Percentiles rank a stretch among this genome's conserved stretches.
Evolutionary conservation across 2,329 filamentous ascomycete species (phyloP).

Genomic region (Apiospora koreana): DNA sequence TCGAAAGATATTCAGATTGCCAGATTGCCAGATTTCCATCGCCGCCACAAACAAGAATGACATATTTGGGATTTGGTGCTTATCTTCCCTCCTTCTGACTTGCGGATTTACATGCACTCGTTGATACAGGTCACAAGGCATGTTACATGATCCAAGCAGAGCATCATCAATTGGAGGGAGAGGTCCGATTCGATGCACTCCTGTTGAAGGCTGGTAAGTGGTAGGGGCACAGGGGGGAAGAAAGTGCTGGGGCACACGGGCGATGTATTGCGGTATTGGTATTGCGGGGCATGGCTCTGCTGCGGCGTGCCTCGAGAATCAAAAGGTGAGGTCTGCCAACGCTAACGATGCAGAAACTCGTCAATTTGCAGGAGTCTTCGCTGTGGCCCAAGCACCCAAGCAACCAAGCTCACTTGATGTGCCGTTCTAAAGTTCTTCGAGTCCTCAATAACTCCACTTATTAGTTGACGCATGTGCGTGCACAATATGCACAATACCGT

Average conservation of each 20-base stretch:
- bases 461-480: neutral
- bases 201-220: neutral
- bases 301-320: slow-evolving; percentile 3
- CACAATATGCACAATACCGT: neutral
- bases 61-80: too few species aligned
- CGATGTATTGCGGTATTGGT: slow-evolving; percentile 1
- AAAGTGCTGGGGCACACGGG: neutral
- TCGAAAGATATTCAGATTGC: neutral
- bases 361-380: slow-evolving; percentile 4
- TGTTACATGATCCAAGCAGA: neutral
- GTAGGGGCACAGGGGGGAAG: too few species aligned
- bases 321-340: neutral
- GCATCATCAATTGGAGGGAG: neutral
- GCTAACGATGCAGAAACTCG: slow-evolving; percentile 5
- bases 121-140: neutral
- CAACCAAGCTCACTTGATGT: too few species aligned
- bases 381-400: slow-evolving; percentile 5
- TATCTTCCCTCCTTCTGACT: too few species aligned
- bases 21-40: neutral
- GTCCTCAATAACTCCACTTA: neutral
- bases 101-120: neutral
- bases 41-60: neutral
- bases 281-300: slow-evolving; percentile 1
- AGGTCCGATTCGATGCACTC: slow-evolving; percentile 2
- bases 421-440: neutral